These are phyloP conservation scores for Hippophae tibetana DNA, from an alignment of 306 rosid species.

Conservation along the genomic window DNA sequence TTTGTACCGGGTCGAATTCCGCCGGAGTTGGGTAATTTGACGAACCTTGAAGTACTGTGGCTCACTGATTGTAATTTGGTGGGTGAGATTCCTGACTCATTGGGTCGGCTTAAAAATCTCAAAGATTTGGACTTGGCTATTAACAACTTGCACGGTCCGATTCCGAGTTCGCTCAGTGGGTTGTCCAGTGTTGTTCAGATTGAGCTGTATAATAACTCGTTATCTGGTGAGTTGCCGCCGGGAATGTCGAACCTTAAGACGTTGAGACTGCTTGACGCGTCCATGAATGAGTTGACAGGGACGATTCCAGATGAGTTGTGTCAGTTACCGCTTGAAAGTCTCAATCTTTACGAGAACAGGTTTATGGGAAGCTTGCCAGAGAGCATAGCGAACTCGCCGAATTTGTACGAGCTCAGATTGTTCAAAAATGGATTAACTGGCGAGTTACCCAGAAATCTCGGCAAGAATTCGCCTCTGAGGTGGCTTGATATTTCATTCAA, in stretches of 20 bases:
- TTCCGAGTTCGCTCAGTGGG: slow-evolving; percentile 44
- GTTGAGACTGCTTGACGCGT: slow-evolving; percentile 54
- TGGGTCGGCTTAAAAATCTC: slow-evolving; percentile 43
- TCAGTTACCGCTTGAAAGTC: slow-evolving; percentile 49
- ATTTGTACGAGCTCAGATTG: slow-evolving; percentile 49
- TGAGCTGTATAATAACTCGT: slow-evolving; percentile 70
- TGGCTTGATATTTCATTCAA: slow-evolving; percentile 65
- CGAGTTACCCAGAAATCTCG: slow-evolving; percentile 49
- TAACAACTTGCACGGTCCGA: slow-evolving; percentile 45
- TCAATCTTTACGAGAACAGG: slow-evolving; percentile 63
- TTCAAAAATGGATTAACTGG: slow-evolving; percentile 55
- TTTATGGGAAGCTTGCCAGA: slow-evolving; percentile 58
- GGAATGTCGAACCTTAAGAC: slow-evolving; percentile 58
- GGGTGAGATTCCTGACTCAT: slow-evolving; percentile 60
- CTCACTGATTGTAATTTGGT: slow-evolving; percentile 49
- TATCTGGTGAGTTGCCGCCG: slow-evolving; percentile 56
- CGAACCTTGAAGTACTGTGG: slow-evolving; percentile 59
- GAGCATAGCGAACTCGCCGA: slow-evolving; percentile 50
- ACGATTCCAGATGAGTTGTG: slow-evolving; percentile 59
- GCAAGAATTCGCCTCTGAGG: slow-evolving; percentile 46
- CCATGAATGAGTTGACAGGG: slow-evolving; percentile 64
- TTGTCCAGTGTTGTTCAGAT: slow-evolving; percentile 46
- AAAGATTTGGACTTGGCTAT: slow-evolving; percentile 52
- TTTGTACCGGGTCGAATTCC: slow-evolving; percentile 55
- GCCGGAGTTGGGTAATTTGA: slow-evolving; percentile 53